Evolutionary conservation across 225 moss, liverwort and hornwort genomes (phyloP).

Genomic region (Sphagnum contortum): DNA sequence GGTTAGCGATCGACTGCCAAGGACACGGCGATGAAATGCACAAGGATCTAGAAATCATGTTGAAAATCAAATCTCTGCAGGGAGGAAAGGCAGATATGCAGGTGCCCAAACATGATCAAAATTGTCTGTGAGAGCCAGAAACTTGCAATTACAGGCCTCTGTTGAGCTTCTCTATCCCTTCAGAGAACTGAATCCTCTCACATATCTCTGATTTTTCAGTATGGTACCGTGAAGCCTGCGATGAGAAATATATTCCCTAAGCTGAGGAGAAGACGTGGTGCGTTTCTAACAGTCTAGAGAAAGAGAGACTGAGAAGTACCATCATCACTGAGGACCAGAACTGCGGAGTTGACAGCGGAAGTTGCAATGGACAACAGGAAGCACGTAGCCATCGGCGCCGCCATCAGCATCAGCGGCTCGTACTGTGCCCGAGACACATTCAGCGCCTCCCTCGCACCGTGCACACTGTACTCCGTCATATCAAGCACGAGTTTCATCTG

Average conservation of each 20-base stretch:
- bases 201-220: background rate
- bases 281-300: too few species aligned
- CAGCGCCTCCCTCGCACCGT: slow-evolving; percentile 28
- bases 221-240: background rate
- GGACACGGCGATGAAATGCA: too few species aligned
- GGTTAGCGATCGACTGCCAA: too few species aligned
- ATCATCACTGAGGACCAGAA: too few species aligned
- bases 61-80: too few species aligned
- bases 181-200: background rate
- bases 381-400: slow-evolving; percentile 57
- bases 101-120: too few species aligned
- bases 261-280: background rate
- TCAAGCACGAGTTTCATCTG: background rate
- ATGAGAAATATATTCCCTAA: background rate
- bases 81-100: too few species aligned
- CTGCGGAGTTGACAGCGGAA: too few species aligned
- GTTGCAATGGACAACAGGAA: too few species aligned
- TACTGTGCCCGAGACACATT: slow-evolving; percentile 52
- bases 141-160: background rate
- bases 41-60: too few species aligned
- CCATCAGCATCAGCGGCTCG: slow-evolving; percentile 61
- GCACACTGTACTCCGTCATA: slow-evolving; percentile 28
- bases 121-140: background rate
- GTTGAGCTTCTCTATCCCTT: background rate
- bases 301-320: too few species aligned